These are phyloP conservation scores for Claviceps sp. DNA, from an alignment of 2,329 filamentous ascomycete species.

Conservation along the genomic window DNA sequence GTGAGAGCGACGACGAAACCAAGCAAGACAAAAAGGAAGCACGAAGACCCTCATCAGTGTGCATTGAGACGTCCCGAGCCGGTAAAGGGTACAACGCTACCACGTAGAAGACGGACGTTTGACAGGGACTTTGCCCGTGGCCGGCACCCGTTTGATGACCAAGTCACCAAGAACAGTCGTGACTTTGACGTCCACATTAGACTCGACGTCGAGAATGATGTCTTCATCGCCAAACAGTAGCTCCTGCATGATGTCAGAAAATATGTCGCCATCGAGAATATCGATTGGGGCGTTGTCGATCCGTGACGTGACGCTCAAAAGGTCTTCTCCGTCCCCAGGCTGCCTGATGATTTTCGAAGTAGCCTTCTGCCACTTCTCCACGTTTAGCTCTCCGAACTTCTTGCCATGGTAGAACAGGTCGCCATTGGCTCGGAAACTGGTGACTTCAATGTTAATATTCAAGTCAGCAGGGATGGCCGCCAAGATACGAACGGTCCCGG, in stretches of 20 bases:
- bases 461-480: constrained; percentile 73
- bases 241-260: constrained; percentile 68
- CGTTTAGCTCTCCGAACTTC: constrained; percentile 68
- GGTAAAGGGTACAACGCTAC: constrained; percentile 11
- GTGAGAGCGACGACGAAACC: constrained; percentile 6
- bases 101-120: constrained; percentile 63
- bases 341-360: constrained; percentile 58
- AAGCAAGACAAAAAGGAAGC: constrained; percentile 3
- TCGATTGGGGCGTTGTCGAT: constrained; percentile 70
- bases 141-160: constrained; percentile 71
- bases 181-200: constrained; percentile 71
- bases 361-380: constrained; percentile 72
- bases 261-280: constrained; percentile 67
- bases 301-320: constrained; percentile 60
- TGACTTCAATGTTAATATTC: constrained; percentile 72
- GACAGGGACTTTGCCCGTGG: constrained; percentile 73
- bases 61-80: constrained; percentile 12
- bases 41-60: constrained; percentile 9
- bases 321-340: constrained; percentile 42
- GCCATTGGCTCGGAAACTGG: constrained; percentile 59
- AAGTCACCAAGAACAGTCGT: constrained; percentile 71
- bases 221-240: constrained; percentile 61
- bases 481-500: constrained; percentile 68
- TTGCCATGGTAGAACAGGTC: constrained; percentile 67
- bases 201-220: constrained; percentile 61